Conservation (phyloP, 371 early-diverging fungal genomes). For the Mortierella sp. region DNA sequence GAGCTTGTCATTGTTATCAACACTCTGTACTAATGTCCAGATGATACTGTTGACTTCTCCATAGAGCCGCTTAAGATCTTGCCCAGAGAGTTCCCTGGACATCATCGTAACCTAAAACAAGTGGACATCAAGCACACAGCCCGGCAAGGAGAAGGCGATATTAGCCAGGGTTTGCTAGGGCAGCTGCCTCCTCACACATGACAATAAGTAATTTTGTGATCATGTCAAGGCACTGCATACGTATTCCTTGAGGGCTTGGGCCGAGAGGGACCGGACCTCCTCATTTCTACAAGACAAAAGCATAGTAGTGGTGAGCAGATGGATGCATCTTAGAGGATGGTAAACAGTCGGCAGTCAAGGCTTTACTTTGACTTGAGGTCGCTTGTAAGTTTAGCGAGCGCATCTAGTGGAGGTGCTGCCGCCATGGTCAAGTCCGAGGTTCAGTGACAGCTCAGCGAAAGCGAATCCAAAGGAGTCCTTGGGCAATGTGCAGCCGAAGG, state of each 20-base stretch:
- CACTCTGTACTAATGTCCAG: conserved; percentile 70
- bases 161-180: too few relatives aligned
- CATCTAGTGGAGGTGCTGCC: conserved; percentile 42
- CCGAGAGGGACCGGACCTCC: conserved; percentile 37
- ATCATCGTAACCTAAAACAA: conserved; percentile 38
- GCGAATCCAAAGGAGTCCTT: too few relatives aligned
- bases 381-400: conserved; percentile 40
- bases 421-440: conserved; percentile 29
- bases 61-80: conserved; percentile 48
- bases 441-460: too few relatives aligned
- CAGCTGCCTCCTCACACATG: too few relatives aligned
- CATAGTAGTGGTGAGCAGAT: not conserved
- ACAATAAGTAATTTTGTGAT: not conserved
- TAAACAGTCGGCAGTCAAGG: not conserved
- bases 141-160: too few relatives aligned
- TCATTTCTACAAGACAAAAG: conserved; percentile 41
- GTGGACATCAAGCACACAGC: too few relatives aligned
- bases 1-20: conserved; percentile 68
- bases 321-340: not conserved
- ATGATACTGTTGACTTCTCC: conserved; percentile 72
- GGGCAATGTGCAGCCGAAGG: too few relatives aligned
- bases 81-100: conserved; percentile 49
- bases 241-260: conserved; percentile 47
- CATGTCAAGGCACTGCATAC: conserved; percentile 14
- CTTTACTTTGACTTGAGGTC: conserved; percentile 52